Base-by-base conservation (phyloP, 2,329 filamentous ascomycete species). In the Arthroderma uncinatum region DNA sequence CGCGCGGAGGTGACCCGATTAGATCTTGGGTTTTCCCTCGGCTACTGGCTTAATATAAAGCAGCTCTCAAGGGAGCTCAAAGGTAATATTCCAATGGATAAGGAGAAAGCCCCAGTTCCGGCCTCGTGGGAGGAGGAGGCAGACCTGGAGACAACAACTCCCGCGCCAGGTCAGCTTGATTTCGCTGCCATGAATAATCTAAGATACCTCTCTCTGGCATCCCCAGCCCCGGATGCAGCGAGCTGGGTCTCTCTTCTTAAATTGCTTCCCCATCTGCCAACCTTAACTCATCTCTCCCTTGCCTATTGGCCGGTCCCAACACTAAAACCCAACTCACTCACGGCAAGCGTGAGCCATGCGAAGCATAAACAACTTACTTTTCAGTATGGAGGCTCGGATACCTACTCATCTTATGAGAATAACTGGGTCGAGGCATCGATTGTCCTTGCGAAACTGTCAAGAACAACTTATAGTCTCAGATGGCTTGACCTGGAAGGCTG, bases 401-500 rank as follows among this genome's bases (percentile, higher is more conserved):
- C 75, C 55, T 82, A 82, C 67, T 53, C 44, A 7, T 33, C 54
- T 12, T 77, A 77, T 6, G 79, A 82, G 57, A 71, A 79, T 55
- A 77, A 83, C 64, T 78, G 76, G 73, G 73, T 75, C 37, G 80
- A 83, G 65, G 76, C 80, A 1, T 74, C 79, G 0, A 75, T 75
- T 16, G 75, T 84, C 19, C 71, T 85, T 1, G 77, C 79, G 4
- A 77, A 77, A 23, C 70, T 85, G 1, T 80, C 78, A 25, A 70
- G 74, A 48, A 74, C 75, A 44, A 79, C 81, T 0, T 80, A 83
- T 62, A 80, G 79, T 47, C 71, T 85, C 2, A 75, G 78, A 62
- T 84, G 80, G 80, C 73, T 85, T 1, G 82, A 84, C 62, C 69
- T 85, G 0, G 79, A 83, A 65, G 81, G 82, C 7, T 85, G 82